Conservation (phyloP, 345 rosid genomes). For the Hevea brasiliensis region DNA sequence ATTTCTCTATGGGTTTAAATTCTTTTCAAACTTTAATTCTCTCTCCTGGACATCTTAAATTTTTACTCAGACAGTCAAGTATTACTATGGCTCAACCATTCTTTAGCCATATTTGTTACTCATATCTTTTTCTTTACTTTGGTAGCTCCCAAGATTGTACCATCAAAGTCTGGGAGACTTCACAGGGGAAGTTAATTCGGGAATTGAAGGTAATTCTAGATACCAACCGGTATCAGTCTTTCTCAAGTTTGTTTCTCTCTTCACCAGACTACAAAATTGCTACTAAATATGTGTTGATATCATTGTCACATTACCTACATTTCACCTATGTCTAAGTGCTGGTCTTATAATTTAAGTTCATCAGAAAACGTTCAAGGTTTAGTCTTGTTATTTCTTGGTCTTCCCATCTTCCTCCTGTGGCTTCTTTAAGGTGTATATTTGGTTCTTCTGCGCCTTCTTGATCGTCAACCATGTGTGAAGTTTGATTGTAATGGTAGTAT, state of each 20-base stretch:
- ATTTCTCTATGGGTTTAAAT: too few relatives aligned
- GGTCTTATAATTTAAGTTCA: background rate
- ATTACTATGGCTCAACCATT: background rate
- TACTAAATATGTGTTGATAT: too few relatives aligned
- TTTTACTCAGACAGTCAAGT: too few relatives aligned
- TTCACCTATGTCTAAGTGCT: too few relatives aligned
- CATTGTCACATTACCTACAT: too few relatives aligned
- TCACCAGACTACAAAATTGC: background rate
- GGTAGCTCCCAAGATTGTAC: slow-evolving; percentile 93
- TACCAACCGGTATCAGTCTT: slow-evolving; percentile 1
- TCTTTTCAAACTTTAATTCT: too few relatives aligned
- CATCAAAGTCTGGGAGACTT: slow-evolving; percentile 96
- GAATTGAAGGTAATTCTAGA: slow-evolving; percentile 70
- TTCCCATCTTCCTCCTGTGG: background rate
- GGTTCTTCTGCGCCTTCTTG: too few relatives aligned
- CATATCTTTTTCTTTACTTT: slow-evolving; percentile 20
- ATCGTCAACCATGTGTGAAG: background rate
- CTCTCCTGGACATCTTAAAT: too few relatives aligned
- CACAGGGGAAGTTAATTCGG: slow-evolving; percentile 93
- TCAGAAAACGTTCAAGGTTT: background rate
- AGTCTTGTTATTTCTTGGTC: background rate
- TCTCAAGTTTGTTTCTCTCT: background rate
- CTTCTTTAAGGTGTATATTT: too few relatives aligned
- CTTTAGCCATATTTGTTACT: slow-evolving; percentile 8
- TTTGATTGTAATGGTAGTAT: background rate